Evolutionary conservation across 352 stramenopile genomes (phyloP).

Genomic region (Phytopythium montanum): DNA sequence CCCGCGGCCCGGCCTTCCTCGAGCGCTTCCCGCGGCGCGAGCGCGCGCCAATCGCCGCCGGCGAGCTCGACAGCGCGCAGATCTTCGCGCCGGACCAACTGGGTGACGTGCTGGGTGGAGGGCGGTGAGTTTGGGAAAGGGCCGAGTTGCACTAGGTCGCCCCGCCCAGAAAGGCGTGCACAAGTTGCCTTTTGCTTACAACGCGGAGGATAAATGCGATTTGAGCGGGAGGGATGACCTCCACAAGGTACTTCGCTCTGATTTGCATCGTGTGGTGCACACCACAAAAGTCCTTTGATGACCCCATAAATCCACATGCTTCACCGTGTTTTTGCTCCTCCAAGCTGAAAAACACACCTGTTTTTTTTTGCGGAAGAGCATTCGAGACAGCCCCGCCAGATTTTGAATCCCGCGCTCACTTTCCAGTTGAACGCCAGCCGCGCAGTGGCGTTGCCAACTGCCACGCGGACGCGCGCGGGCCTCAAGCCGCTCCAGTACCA

Average conservation of each 20-base stretch:
- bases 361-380: not conserved
- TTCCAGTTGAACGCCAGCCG: slow-evolving; percentile 3
- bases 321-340: not conserved
- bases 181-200: not conserved
- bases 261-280: not conserved
- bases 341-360: not conserved
- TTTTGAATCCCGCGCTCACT: not conserved
- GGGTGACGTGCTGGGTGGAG: slow-evolving; percentile 43
- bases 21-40: slow-evolving; percentile 62
- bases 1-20: slow-evolving; percentile 49
- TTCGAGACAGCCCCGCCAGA: not conserved
- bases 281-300: not conserved
- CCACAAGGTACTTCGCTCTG: not conserved
- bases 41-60: slow-evolving; percentile 8
- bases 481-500: not conserved
- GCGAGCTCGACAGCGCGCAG: slow-evolving; percentile 20
- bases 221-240: not conserved
- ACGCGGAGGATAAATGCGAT: not conserved
- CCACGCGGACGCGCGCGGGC: not conserved
- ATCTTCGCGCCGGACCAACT: slow-evolving; percentile 41
- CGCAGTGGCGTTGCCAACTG: not conserved
- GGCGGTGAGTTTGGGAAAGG: slow-evolving; percentile 11
- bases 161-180: not conserved
- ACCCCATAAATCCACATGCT: not conserved
- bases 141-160: not conserved